Percentiles rank a stretch among this genome's conserved stretches.
Evolutionary conservation across 106 monocot genomes (phyloP).

Genomic region (Iris macrosiphon): DNA sequence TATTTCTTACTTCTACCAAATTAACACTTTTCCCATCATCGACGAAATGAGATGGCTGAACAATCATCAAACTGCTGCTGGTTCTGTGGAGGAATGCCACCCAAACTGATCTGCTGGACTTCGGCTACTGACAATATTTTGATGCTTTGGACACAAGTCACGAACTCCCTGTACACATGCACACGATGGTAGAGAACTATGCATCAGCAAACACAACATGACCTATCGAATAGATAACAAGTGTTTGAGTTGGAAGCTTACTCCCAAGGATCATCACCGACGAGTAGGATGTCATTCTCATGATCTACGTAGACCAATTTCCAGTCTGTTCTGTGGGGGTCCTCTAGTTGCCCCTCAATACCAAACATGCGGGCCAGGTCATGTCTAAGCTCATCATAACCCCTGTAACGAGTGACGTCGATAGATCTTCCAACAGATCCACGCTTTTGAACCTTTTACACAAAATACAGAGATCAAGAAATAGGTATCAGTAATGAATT

Average conservation of each 20-base stretch:
- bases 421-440: slow-evolving; percentile 94
- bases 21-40: slow-evolving; percentile 1
- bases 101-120: slow-evolving; percentile 86
- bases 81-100: too few relatives aligned
- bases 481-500: too few relatives aligned
- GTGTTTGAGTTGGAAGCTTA: too few relatives aligned
- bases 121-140: slow-evolving; percentile 73
- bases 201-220: too few relatives aligned
- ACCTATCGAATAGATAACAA: too few relatives aligned
- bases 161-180: slow-evolving; percentile 62
- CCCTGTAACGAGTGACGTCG: slow-evolving; percentile 68
- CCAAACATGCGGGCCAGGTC: slow-evolving; percentile 93
- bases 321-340: slow-evolving; percentile 76
- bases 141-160: slow-evolving; percentile 83
- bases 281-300: slow-evolving; percentile 87
- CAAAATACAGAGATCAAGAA: too few relatives aligned
- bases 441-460: slow-evolving; percentile 78
- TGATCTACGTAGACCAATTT: slow-evolving; percentile 93
- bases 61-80: too few relatives aligned
- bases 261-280: slow-evolving; percentile 98
- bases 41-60: slow-evolving; percentile 21
- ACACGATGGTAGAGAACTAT: too few relatives aligned
- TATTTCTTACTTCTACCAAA: too few relatives aligned
- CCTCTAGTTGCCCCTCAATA: slow-evolving; percentile 82
- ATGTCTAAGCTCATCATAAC: slow-evolving; percentile 67